Evolutionary conservation across 805 yeast species (phyloP), one percentile per base, ranked within the genome.

Genomic region (Candida jianshihensis): DNA sequence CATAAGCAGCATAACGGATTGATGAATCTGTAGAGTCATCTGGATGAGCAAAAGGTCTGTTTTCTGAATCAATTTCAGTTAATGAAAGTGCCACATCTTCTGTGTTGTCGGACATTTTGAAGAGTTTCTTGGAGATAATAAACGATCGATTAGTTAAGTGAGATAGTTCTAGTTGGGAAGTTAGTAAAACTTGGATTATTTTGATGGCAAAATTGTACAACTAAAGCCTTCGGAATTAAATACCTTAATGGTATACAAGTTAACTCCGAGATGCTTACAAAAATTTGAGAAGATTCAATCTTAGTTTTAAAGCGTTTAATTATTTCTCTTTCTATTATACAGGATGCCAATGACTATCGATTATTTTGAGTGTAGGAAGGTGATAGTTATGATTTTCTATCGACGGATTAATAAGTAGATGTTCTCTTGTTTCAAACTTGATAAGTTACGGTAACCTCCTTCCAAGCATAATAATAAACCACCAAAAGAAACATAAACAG

Each of bases 401-500:
- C 63, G 69, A 69, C 98, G 88, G 54, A 90, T 81, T 58, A 92
- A 71, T 52, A 92, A 70, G 65, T 89, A 92, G 46, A 94, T 81
- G 57, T 85, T 87, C 56, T 90, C 97, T 67, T 90, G 97, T 63
- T 90, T 92, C 61, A 92, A 76, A 51, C 78, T 71, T 36, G 90
- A 83, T 54, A 92, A 75, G 32, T 83, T 81, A 61, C 97, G 78
- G 66, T 89, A 92, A 39, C 86, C 85, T 49, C 98, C 98, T 64
- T 92, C 97, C 46, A 92, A 69, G 54, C 97, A 82, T 78, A 90
- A 73, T 50, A 92, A 70, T 51, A 92, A 72, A 5, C 98, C 98
- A 38, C 98, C 98, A 59, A 89, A 92, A 4, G 97, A 90, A 39
- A 87, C 85, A 57, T 87, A 92, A 18, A 90, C 96, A 16, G 94